These are phyloP conservation scores for Apiotrichum porosum DNA, from an alignment of 1,284 basidiomycete genomes.

Conservation along the genomic window DNA sequence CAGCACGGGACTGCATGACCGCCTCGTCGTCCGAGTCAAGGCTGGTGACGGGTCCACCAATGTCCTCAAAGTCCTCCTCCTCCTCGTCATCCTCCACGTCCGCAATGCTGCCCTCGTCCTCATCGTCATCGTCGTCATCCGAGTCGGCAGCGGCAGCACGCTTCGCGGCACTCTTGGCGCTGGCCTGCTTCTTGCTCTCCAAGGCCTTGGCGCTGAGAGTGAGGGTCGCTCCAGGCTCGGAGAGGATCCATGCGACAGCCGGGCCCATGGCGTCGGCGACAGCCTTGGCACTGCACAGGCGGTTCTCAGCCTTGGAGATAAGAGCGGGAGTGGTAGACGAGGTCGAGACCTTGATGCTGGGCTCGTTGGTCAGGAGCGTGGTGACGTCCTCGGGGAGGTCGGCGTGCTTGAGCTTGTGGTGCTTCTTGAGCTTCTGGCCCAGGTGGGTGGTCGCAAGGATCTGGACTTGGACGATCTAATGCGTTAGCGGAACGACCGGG, in stretches of 20 bases:
- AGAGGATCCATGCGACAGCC: conserved; percentile 53
- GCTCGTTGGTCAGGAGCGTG: conserved; percentile 20
- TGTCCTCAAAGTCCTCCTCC: conserved; percentile 18
- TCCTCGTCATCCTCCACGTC: conserved; percentile 5
- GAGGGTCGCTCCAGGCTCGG: conserved; percentile 42
- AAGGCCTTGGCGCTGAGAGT: conserved; percentile 20
- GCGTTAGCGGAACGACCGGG: neutral
- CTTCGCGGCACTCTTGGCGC: conserved; percentile 10
- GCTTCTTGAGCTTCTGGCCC: conserved; percentile 67
- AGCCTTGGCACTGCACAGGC: conserved; percentile 69
- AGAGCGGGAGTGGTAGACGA: conserved; percentile 50
- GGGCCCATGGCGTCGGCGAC: conserved; percentile 60
- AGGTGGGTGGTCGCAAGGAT: conserved; percentile 61
- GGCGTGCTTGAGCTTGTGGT: conserved; percentile 51
- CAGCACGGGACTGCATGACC: conserved; percentile 42
- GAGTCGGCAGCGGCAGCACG: conserved; percentile 2
- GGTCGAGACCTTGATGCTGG: conserved; percentile 14
- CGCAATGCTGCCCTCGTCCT: conserved; percentile 6
- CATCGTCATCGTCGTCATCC: conserved; percentile 5
- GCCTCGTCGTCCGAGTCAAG: conserved; percentile 20
- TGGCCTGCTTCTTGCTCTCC: conserved; percentile 13
- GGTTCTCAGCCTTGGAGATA: conserved; percentile 62
- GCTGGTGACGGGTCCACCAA: neutral
- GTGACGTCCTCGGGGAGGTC: conserved; percentile 45
- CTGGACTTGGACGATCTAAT: conserved; percentile 61